Evolutionary conservation across 345 rosid species (phyloP).

Genomic region (Capsella bursapastoris): DNA sequence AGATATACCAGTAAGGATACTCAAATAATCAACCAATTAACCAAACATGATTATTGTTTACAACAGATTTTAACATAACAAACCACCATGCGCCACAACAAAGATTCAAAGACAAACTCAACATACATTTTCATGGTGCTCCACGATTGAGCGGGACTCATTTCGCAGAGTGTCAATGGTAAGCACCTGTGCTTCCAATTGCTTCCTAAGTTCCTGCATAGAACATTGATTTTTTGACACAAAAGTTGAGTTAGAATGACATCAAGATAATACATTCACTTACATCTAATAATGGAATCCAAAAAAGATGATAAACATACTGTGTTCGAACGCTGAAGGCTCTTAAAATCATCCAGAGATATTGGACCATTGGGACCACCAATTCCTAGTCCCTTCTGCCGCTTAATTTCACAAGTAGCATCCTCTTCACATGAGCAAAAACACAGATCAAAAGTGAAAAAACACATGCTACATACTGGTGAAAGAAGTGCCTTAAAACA

Average conservation of each 20-base stretch:
- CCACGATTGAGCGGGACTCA: constrained; percentile 64
- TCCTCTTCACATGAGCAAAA: constrained; percentile 61
- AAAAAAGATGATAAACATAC: constrained; percentile 47
- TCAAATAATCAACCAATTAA: constrained; percentile 21
- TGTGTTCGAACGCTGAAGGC: constrained; percentile 89
- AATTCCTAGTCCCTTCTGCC: constrained; percentile 85
- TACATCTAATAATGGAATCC: constrained; percentile 4
- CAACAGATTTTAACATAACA: constrained; percentile 8
- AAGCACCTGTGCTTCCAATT: constrained; percentile 81
- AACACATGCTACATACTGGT: not conserved
- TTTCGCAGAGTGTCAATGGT: constrained; percentile 67
- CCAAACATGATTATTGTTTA: not conserved
- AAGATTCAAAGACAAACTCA: constrained; percentile 29
- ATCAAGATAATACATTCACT: not conserved
- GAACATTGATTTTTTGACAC: constrained; percentile 21
- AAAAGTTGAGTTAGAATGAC: constrained; percentile 24
- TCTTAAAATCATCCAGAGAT: constrained; percentile 94
- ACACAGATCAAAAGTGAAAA: constrained; percentile 27
- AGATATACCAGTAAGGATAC: constrained; percentile 19
- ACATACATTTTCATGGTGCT: constrained; percentile 69
- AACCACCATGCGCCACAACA: constrained; percentile 2
- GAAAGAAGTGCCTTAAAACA: not conserved
- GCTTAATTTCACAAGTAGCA: constrained; percentile 62
- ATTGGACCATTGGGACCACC: constrained; percentile 96
- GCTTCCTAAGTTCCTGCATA: constrained; percentile 86